Conservation (phyloP, 371 early-diverging fungal species). For the Actinomortierella ambigua region DNA sequence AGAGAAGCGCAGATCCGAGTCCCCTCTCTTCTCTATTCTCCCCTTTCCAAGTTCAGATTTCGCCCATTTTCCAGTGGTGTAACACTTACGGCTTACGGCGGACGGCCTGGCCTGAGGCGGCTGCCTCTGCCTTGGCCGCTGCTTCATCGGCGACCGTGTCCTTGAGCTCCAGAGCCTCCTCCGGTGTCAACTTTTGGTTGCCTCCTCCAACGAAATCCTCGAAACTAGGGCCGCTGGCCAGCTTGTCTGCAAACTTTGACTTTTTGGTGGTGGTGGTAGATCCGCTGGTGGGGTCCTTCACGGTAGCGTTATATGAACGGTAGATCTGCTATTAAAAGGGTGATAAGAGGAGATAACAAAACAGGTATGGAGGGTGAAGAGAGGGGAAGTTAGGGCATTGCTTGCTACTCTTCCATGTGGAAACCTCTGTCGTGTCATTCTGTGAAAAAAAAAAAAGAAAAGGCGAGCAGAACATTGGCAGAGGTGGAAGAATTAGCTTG, state of each 20-base stretch:
- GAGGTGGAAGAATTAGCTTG: constrained; percentile 26
- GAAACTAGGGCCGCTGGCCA: constrained; percentile 65
- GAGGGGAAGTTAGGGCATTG: not conserved
- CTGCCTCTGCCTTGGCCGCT: constrained; percentile 39
- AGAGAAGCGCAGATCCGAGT: not conserved
- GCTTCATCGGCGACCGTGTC: constrained; percentile 55
- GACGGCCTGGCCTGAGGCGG: constrained; percentile 21
- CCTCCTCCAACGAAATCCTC: constrained; percentile 77
- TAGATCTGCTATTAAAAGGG: constrained; percentile 10
- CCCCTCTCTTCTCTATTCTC: not conserved
- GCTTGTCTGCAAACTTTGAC: constrained; percentile 57
- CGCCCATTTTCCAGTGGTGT: no score
- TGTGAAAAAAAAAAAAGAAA: constrained; percentile 3
- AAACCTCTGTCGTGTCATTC: not conserved
- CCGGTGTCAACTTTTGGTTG: constrained; percentile 60
- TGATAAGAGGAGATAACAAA: not conserved
- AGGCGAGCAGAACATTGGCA: not conserved
- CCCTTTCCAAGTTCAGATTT: no score
- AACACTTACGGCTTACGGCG: constrained; percentile 31
- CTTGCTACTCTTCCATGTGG: not conserved
- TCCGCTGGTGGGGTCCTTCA: constrained; percentile 19
- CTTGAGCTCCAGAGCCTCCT: constrained; percentile 69
- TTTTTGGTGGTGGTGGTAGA: constrained; percentile 24
- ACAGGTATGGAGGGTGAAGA: not conserved
- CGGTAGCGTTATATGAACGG: constrained; percentile 34